Evolutionary conservation across 768 basidiomycete genomes (phyloP), one percentile per base, ranked within the genome.

Genomic region (Stropharia rugosoannulata): DNA sequence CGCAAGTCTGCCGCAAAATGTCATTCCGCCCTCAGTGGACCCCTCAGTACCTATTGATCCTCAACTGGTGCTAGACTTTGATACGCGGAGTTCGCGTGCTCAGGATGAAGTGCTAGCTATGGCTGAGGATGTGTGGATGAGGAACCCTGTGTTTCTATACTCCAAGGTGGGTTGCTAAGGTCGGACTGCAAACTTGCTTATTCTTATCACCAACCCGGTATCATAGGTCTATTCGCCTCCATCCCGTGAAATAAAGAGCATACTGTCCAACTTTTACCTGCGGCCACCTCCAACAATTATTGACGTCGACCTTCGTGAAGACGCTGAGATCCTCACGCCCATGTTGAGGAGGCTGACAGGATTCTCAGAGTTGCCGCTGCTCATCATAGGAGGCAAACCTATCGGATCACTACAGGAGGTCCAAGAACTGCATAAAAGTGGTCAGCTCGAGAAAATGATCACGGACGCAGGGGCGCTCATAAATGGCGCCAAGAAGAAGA

Each of bases 61-160:
- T 3, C 82, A 90, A 62, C 81, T 93, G 54, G 80, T 94, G 4
- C 79, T 94, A 40, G 91, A 90, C 63, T 94, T 93, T 66, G 90
- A 93, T 66, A 87, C 88, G 0, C 81, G 84, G n/a, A 75, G 81
- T 41, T 71, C 80, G 2, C 77, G 79, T 12, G 89, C 89, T 0
- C 62, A 65, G 16, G 79, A 83, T 35, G 89, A 92, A 67, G 73
- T 92, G 32, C 66, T 70, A 35, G 72, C 74, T 1, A 75, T 92
- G 66, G 79, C 85, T 6, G 70, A 77, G 1, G 84, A 89, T 29
- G 82, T 88, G 1, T 93, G 91, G 91, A 62, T 77, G 3, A 77
- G 80, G 37, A 85, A 89, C 62, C 91, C 91, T 0, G 84, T 93
- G 37, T 80, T 92, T 56, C 71, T 93, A 13, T 91, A 87, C 63